phyloP scores from a whole-genome alignment of 306 rosid species.

The Myrica gale region DNA sequence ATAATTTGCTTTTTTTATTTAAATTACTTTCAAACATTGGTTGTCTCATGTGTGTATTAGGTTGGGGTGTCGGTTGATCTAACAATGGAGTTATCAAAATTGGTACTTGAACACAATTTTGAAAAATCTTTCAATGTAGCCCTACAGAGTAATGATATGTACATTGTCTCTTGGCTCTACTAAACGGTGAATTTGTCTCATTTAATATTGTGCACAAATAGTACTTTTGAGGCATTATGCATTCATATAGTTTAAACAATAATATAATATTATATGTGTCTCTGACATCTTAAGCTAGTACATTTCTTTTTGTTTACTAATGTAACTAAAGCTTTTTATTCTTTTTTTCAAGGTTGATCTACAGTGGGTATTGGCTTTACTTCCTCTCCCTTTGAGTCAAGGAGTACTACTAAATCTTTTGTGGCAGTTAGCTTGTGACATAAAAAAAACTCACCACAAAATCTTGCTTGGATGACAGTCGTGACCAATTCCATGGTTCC shows the following conservation, averaged over 20 bases:
- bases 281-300: no score
- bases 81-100: no score
- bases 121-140: no score
- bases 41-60: constrained; percentile 32
- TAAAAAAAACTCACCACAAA: constrained; percentile 54
- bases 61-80: constrained; percentile 71
- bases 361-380: constrained; percentile 51
- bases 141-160: constrained; percentile 20
- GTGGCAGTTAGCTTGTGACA: constrained; percentile 57
- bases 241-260: no score
- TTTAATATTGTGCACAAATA: no score
- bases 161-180: constrained; percentile 87
- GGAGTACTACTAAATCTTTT: constrained; percentile 56
- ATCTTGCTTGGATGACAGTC: constrained; percentile 78
- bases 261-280: no score
- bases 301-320: constrained; percentile 1
- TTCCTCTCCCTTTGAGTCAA: constrained; percentile 85
- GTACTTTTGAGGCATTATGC: no score
- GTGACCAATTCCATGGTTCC: constrained; percentile 66
- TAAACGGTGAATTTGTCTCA: constrained; percentile 53
- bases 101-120: no score
- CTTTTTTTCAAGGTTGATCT: constrained; percentile 61
- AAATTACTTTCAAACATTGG: no score
- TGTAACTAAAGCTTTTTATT: no score
- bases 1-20: no score